Conservation (phyloP, 1,284 basidiomycete species). For the Austroboletus niveus region DNA sequence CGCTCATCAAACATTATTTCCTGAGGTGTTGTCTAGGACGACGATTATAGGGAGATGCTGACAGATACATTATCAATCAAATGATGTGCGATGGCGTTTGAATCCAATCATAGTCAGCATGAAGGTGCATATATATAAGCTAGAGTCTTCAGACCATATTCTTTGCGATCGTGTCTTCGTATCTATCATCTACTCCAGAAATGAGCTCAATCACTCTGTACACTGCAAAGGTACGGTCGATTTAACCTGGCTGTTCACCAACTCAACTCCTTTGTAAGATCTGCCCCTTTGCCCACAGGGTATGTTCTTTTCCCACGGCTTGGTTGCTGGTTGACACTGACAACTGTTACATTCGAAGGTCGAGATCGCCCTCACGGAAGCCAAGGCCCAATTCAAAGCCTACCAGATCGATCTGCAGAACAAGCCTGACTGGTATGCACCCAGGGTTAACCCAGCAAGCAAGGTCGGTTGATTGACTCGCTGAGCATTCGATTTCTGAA, state of each 20-base stretch:
- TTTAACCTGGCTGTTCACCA: not conserved
- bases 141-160: too few species aligned
- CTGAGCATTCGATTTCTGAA: not conserved
- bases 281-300: constrained; percentile 17
- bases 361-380: constrained; percentile 58
- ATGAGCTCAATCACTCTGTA: constrained; percentile 43
- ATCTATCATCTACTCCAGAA: not conserved
- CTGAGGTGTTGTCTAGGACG: too few species aligned
- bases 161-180: too few species aligned
- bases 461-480: constrained; percentile 42
- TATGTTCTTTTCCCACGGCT: not conserved
- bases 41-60: too few species aligned
- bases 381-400: constrained; percentile 45
- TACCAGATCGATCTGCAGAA: constrained; percentile 57
- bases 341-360: constrained; percentile 32
- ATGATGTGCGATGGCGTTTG: too few species aligned
- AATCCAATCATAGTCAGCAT: too few species aligned
- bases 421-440: constrained; percentile 65
- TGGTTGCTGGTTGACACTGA: too few species aligned
- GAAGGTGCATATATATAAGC: too few species aligned
- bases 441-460: constrained; percentile 59
- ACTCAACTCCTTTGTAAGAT: not conserved
- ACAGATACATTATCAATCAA: too few species aligned
- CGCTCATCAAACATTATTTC: too few species aligned
- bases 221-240: constrained; percentile 39